phyloP scores from a whole-genome alignment of 2,329 filamentous ascomycete species.

The Curvularia sp. region DNA sequence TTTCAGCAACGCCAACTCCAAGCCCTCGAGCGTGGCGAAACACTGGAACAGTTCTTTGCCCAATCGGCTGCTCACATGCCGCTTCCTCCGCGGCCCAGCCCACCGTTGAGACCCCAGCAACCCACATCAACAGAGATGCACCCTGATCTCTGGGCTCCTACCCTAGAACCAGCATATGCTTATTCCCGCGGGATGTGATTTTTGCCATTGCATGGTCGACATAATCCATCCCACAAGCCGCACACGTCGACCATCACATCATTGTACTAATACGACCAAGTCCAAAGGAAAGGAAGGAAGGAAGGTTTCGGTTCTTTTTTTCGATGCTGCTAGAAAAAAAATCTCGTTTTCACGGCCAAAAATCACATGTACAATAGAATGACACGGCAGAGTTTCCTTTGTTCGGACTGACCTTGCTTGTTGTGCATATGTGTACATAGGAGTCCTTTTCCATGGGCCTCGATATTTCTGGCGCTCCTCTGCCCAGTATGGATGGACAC shows the following conservation, averaged over 20 bases:
- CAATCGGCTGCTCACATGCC: slow-evolving; percentile 4
- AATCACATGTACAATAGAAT: not conserved
- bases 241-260: not conserved
- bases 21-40: slow-evolving; percentile 18
- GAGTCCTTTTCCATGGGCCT: not conserved
- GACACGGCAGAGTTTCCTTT: not conserved
- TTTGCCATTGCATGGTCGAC: not conserved
- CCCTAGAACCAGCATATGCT: not conserved
- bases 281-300: not conserved
- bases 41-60: slow-evolving; percentile 19
- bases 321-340: not conserved
- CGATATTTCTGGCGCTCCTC: not conserved
- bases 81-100: not conserved
- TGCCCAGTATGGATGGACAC: not conserved
- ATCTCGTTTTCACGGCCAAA: not conserved
- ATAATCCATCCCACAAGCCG: not conserved
- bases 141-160: not conserved
- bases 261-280: not conserved
- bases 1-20: slow-evolving; percentile 18
- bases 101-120: not conserved
- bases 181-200: not conserved
- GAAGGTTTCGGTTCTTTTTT: not conserved
- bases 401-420: not conserved
- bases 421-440: not conserved
- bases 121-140: slow-evolving; percentile 4